Percentiles rank a stretch among this genome's conserved stretches.
Conservation (phyloP, 257 asterid genomes). For the Eucommia ulmoides region DNA sequence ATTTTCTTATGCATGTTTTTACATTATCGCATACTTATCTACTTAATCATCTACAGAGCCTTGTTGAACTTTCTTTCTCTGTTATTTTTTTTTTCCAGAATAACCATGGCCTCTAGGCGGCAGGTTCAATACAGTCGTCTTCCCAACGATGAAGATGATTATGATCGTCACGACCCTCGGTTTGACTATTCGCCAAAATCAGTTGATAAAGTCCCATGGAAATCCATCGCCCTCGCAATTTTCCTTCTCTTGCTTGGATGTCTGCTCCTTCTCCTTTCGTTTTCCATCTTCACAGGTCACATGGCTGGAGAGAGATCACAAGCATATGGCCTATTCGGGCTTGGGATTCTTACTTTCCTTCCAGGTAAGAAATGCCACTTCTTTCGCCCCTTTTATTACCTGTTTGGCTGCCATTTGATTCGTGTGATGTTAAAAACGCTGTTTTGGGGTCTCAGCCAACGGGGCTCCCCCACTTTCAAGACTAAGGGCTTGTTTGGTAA, state of each 20-base stretch:
- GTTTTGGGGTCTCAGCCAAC: too few species aligned
- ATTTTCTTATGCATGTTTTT: too few species aligned
- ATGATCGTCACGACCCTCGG: constrained; percentile 38
- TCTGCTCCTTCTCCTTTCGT: constrained; percentile 55
- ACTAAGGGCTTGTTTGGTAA: too few species aligned
- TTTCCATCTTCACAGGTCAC: constrained; percentile 83
- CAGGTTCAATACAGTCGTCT: neutral
- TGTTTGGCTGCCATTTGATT: too few species aligned
- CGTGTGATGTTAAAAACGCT: too few species aligned
- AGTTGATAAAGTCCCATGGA: constrained; percentile 71
- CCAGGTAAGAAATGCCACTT: too few species aligned
- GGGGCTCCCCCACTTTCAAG: too few species aligned
- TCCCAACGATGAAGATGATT: neutral
- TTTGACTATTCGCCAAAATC: constrained; percentile 67
- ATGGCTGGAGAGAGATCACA: constrained; percentile 80
- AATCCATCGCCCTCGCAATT: constrained; percentile 67
- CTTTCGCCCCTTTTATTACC: too few species aligned
- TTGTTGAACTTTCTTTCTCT: too few species aligned
- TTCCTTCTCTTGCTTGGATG: constrained; percentile 84
- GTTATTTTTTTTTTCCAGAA: too few species aligned
- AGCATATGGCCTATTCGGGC: constrained; percentile 76
- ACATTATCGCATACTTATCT: too few species aligned
- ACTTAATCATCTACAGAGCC: too few species aligned
- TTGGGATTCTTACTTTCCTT: constrained; percentile 65
- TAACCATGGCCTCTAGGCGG: neutral